phyloP scores from a whole-genome alignment of 345 rosid species.

The Theobroma cacao region DNA sequence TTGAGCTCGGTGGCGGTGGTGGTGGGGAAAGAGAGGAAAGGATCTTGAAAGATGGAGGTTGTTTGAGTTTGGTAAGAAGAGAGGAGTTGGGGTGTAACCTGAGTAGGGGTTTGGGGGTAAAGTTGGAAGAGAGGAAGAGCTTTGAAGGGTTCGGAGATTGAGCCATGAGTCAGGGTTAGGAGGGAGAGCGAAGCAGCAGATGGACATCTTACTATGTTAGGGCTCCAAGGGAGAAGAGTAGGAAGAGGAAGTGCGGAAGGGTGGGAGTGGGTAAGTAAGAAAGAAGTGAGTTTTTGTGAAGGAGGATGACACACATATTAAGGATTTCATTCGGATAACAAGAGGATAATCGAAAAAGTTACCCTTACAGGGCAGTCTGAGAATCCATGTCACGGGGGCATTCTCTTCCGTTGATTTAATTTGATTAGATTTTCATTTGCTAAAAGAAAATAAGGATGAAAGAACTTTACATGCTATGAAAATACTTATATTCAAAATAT shows the following conservation, averaged over 20 bases:
- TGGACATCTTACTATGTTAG: constrained; percentile 19
- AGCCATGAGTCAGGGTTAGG: constrained; percentile 48
- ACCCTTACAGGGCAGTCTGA: background rate
- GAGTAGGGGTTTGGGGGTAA: constrained; percentile 29
- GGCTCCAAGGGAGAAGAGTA: background rate
- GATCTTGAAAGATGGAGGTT: constrained; percentile 19
- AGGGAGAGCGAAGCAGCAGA: constrained; percentile 20
- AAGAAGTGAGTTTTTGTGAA: constrained; percentile 31
- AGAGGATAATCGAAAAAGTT: background rate
- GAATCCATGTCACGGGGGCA: background rate
- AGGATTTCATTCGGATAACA: background rate
- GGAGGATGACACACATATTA: constrained; percentile 35
- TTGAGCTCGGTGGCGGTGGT: background rate
- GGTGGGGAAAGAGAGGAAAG: constrained; percentile 31
- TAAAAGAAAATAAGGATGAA: background rate
- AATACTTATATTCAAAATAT: too few relatives aligned
- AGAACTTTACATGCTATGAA: background rate
- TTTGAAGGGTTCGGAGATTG: constrained; percentile 33
- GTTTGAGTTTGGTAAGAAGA: constrained; percentile 35
- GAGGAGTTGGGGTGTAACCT: constrained; percentile 17
- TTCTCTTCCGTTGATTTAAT: too few relatives aligned
- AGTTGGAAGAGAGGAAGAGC: constrained; percentile 34
- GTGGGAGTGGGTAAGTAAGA: background rate
- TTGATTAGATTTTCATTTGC: background rate
- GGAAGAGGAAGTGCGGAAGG: background rate